Evolutionary conservation across 1,284 basidiomycete genomes (phyloP).

Genomic region (Ganoderma resinaceum): DNA sequence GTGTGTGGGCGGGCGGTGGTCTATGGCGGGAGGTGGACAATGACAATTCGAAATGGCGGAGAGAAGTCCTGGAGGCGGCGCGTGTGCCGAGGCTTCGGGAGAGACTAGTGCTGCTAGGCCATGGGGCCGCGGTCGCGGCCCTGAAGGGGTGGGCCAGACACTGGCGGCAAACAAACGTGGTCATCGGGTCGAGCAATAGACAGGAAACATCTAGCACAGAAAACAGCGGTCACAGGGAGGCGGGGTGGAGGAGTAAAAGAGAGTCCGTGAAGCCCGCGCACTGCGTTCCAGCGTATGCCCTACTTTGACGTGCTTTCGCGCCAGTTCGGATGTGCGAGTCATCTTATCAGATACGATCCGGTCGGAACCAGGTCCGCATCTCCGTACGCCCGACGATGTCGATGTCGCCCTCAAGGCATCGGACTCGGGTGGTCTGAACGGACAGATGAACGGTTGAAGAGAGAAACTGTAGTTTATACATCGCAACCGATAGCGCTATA

Average conservation of each 20-base stretch:
- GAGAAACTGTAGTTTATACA: background rate
- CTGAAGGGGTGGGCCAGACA: conserved; percentile 16
- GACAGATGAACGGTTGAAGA: background rate
- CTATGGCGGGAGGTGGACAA: background rate
- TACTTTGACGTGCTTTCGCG: conserved; percentile 23
- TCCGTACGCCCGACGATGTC: background rate
- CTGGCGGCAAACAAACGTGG: conserved; percentile 19
- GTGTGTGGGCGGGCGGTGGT: background rate
- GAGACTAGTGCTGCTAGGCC: background rate
- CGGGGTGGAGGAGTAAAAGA: background rate
- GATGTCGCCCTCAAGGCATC: background rate
- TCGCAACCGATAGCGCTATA: background rate
- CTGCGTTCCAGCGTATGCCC: background rate
- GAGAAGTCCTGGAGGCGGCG: conserved; percentile 3
- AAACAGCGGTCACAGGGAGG: background rate
- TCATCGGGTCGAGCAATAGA: conserved; percentile 9
- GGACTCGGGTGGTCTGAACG: background rate
- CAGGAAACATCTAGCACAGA: background rate
- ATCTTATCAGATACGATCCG: conserved; percentile 29
- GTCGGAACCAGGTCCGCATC: background rate
- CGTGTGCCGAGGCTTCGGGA: conserved; percentile 7
- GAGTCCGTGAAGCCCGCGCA: background rate
- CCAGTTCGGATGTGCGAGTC: background rate
- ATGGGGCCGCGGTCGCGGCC: conserved; percentile 2
- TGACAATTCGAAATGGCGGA: background rate